phyloP scores from a whole-genome alignment of 805 yeast species.

The Candida vartiovaarae region DNA sequence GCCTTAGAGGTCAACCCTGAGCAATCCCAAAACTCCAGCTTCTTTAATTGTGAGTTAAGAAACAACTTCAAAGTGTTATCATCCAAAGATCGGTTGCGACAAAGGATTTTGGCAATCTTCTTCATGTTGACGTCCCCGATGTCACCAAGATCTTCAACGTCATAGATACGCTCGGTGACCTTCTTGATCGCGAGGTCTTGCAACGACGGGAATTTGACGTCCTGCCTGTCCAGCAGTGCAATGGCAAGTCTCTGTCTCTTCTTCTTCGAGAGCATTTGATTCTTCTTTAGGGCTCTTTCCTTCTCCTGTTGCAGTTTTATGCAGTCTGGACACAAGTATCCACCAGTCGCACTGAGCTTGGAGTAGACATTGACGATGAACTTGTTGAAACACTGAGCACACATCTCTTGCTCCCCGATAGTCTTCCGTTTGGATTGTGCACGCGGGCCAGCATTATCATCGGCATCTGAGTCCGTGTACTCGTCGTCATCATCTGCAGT shows the following conservation, averaged over 20 bases:
- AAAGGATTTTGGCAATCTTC: slow-evolving; percentile 68
- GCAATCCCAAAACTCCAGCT: slow-evolving; percentile 86
- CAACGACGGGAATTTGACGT: slow-evolving; percentile 55
- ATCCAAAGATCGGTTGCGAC: slow-evolving; percentile 75
- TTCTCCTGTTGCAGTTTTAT: slow-evolving; percentile 36
- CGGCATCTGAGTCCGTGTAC: slow-evolving; percentile 28
- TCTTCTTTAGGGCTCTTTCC: slow-evolving; percentile 37
- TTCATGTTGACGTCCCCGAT: slow-evolving; percentile 68
- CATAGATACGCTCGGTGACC: slow-evolving; percentile 60
- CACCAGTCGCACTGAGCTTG: slow-evolving; percentile 42
- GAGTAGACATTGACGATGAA: slow-evolving; percentile 67
- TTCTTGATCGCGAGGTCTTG: slow-evolving; percentile 76
- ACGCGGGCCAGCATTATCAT: slow-evolving; percentile 27
- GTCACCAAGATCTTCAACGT: slow-evolving; percentile 80
- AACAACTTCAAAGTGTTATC: slow-evolving; percentile 69
- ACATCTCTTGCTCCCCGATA: slow-evolving; percentile 48
- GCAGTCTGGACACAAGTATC: slow-evolving; percentile 63
- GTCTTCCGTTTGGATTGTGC: slow-evolving; percentile 17
- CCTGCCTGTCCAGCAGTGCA: slow-evolving; percentile 70
- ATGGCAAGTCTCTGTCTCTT: slow-evolving; percentile 75
- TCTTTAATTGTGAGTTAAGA: slow-evolving; percentile 48
- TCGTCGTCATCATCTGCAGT: slow-evolving; percentile 27
- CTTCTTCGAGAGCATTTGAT: slow-evolving; percentile 60
- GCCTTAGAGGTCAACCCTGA: slow-evolving; percentile 66
- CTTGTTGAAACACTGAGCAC: slow-evolving; percentile 54